A percentile compares a stretch with the other conserved stretches of the same genome.
phyloP scores from a whole-genome alignment of 768 basidiomycete species.

The Mycena chlorophos region DNA sequence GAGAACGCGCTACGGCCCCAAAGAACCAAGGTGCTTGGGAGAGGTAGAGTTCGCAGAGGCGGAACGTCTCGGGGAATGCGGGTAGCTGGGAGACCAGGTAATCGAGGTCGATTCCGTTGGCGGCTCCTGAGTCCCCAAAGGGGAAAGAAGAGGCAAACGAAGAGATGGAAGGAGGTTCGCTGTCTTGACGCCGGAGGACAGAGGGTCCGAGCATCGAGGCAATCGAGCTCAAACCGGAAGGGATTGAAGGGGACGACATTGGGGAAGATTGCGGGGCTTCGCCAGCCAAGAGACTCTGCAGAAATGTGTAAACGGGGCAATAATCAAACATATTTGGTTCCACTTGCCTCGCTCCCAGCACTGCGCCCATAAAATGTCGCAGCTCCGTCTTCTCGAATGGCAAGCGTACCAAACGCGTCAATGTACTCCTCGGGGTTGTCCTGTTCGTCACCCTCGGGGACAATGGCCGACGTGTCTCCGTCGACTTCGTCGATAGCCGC shows the following conservation, averaged over 20 bases:
- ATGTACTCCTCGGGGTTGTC: conserved; percentile 53
- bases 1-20: conserved; percentile 62
- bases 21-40: conserved; percentile 84
- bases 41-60: conserved; percentile 67
- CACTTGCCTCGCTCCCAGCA: conserved; percentile 67
- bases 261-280: conserved; percentile 29
- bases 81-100: conserved; percentile 57
- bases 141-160: conserved; percentile 46
- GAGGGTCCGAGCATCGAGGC: conserved; percentile 5
- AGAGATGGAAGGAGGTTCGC: conserved; percentile 5
- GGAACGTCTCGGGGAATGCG: conserved; percentile 54
- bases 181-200: conserved; percentile 11
- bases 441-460: conserved; percentile 24
- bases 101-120: conserved; percentile 41
- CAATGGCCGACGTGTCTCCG: neutral
- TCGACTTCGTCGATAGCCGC: conserved; percentile 51
- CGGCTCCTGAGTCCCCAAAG: conserved; percentile 41
- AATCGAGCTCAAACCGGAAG: conserved; percentile 20
- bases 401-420: conserved; percentile 69
- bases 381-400: conserved; percentile 67
- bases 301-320: neutral
- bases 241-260: conserved; percentile 8
- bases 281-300: conserved; percentile 25
- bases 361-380: conserved; percentile 73
- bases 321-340: conserved; percentile 31